phyloP scores from a whole-genome alignment of 495 filamentous ascomycete genomes.

The Aspergillus mulundensis region DNA sequence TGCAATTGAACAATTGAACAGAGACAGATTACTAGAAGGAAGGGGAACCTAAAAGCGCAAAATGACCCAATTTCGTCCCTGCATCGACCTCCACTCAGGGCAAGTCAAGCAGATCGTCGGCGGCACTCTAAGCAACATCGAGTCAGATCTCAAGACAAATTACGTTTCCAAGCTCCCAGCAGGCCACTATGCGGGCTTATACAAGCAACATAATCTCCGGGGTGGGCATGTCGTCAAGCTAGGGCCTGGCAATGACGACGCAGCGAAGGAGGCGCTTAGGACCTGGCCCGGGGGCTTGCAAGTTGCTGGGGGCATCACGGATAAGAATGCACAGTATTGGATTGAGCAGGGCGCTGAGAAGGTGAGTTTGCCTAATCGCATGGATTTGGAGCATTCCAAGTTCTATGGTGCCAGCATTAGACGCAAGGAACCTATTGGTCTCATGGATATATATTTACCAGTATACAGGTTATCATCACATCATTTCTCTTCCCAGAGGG shows the following conservation, averaged over 20 bases:
- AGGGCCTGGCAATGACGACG: constrained; percentile 77
- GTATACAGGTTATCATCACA: constrained; percentile 78
- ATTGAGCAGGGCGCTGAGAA: constrained; percentile 85
- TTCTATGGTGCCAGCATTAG: no score
- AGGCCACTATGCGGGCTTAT: constrained; percentile 72
- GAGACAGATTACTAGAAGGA: not conserved
- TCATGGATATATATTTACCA: no score
- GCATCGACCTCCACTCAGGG: constrained; percentile 94
- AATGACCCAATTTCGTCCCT: constrained; percentile 95
- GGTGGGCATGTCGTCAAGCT: constrained; percentile 97
- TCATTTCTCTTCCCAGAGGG: constrained; percentile 80
- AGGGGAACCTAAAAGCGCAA: not conserved
- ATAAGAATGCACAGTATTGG: constrained; percentile 79
- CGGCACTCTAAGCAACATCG: constrained; percentile 71
- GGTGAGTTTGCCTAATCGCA: constrained; percentile 49
- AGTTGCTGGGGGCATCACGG: constrained; percentile 86
- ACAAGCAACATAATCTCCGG: constrained; percentile 63
- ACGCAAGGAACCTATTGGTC: no score
- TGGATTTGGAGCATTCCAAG: no score
- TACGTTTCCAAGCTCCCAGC: constrained; percentile 80
- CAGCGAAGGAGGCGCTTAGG: constrained; percentile 68
- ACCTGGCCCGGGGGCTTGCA: constrained; percentile 77
- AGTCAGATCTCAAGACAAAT: constrained; percentile 75
- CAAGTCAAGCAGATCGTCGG: constrained; percentile 98
- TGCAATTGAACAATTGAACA: constrained; percentile 3